phyloP scores from a whole-genome alignment of 1,139 yeast genomes.

The Scheffersomyces parashehatae region DNA sequence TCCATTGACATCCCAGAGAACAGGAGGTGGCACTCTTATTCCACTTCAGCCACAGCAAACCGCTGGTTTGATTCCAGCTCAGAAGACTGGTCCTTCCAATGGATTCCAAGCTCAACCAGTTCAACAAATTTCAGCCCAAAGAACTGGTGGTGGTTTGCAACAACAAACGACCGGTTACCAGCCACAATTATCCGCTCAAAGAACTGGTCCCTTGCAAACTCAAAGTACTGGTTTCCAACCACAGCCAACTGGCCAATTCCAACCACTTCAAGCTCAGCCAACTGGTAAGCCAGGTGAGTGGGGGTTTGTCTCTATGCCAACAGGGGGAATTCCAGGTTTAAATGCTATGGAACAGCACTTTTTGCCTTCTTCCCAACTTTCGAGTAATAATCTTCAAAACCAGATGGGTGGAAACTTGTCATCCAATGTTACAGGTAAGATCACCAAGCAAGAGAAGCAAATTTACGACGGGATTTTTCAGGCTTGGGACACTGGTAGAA shows the following conservation, averaged over 20 bases:
- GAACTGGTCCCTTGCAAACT: conserved; percentile 12
- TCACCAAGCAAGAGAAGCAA: conserved; percentile 81
- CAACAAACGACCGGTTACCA: conserved; percentile 10
- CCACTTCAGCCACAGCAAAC: conserved; percentile 53
- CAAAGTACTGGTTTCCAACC: conserved; percentile 16
- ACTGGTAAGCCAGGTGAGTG: conserved; percentile 82
- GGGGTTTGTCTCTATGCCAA: conserved; percentile 76
- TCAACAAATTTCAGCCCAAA: conserved; percentile 5
- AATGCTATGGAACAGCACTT: conserved; percentile 74
- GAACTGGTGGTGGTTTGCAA: conserved; percentile 2
- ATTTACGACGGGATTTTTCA: conserved; percentile 84
- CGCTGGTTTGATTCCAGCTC: conserved; percentile 47
- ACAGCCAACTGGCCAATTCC: conserved; percentile 8
- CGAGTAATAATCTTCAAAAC: conserved; percentile 45
- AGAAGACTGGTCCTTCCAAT: conserved; percentile 30
- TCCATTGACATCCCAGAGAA: conserved; percentile 37
- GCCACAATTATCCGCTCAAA: conserved; percentile 7
- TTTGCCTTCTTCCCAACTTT: conserved; percentile 59
- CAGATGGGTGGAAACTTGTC: conserved; percentile 54
- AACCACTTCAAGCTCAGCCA: conserved; percentile 49
- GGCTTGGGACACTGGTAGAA: conserved; percentile 76
- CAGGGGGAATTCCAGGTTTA: conserved; percentile 75
- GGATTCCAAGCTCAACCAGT: conserved; percentile 4
- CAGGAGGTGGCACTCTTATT: conserved; percentile 44
- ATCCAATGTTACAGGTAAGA: conserved; percentile 67